Percentiles rank a stretch among this genome's conserved stretches.
phyloP scores from a whole-genome alignment of 2,329 filamentous ascomycete species.

The Aspergillus ruber region DNA sequence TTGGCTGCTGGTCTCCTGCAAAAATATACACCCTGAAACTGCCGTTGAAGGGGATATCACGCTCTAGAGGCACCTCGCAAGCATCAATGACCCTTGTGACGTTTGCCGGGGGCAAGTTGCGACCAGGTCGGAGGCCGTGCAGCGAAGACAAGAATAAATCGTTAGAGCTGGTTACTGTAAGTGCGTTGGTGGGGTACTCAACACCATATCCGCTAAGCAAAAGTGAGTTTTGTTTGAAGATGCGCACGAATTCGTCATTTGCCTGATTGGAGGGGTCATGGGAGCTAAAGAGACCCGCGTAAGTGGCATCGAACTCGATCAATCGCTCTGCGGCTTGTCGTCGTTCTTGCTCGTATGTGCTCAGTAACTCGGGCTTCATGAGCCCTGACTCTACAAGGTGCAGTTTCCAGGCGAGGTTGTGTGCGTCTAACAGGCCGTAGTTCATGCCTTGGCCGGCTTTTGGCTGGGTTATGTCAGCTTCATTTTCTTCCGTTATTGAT shows the following conservation, averaged over 20 bases:
- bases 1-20: background rate
- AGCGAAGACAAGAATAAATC: no score
- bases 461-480: background rate
- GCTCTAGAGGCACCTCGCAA: background rate
- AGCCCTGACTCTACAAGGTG: slow-evolving; percentile 1
- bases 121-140: background rate
- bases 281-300: background rate
- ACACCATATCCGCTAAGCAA: background rate
- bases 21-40: background rate
- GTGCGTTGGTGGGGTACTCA: background rate
- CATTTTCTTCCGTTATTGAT: background rate
- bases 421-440: slow-evolving; percentile 1
- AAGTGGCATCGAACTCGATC: background rate
- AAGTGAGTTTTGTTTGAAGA: background rate
- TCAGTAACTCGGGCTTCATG: background rate
- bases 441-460: slow-evolving; percentile 1
- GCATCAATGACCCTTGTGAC: background rate
- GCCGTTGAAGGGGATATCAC: background rate
- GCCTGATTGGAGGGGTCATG: background rate
- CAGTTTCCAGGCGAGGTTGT: slow-evolving; percentile 1
- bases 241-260: slow-evolving; percentile 3
- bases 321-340: background rate
- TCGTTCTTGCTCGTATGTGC: background rate
- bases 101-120: background rate
- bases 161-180: background rate